A percentile compares a stretch with the other conserved stretches of the same genome.
Evolutionary conservation across 2,329 filamentous ascomycete genomes (phyloP).

Genomic region (Claviceps sp.): DNA sequence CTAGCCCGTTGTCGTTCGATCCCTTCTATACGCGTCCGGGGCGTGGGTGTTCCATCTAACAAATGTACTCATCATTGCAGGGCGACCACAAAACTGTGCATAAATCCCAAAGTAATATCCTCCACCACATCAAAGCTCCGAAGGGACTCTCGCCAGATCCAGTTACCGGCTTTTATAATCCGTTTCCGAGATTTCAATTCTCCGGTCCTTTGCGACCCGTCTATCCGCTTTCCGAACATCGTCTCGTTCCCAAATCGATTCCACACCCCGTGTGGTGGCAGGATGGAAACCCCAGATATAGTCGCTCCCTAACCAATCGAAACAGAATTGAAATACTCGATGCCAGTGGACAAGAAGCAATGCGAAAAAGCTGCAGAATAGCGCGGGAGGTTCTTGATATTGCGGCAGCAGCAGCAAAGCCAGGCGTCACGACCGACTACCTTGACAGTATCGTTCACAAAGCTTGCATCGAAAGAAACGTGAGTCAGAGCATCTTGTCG

Average conservation of each 20-base stretch:
- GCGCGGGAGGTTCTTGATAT: slow-evolving; percentile 88
- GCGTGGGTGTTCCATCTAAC: not conserved
- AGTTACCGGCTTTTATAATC: slow-evolving; percentile 83
- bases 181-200: slow-evolving; percentile 77
- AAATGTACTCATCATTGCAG: slow-evolving; percentile 32
- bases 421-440: slow-evolving; percentile 91
- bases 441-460: slow-evolving; percentile 93
- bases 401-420: slow-evolving; percentile 67
- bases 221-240: slow-evolving; percentile 64
- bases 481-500: slow-evolving; percentile 30
- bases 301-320: slow-evolving; percentile 47
- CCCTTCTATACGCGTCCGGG: not conserved
- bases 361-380: slow-evolving; percentile 83
- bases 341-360: slow-evolving; percentile 67
- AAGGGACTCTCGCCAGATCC: slow-evolving; percentile 81
- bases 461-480: slow-evolving; percentile 82
- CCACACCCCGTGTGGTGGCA: slow-evolving; percentile 75
- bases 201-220: slow-evolving; percentile 73
- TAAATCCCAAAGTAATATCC: slow-evolving; percentile 64
- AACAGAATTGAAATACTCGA: slow-evolving; percentile 77
- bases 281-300: slow-evolving; percentile 60
- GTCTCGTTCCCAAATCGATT: slow-evolving; percentile 68
- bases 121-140: slow-evolving; percentile 61
- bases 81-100: slow-evolving; percentile 56
- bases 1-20: not conserved